Conservation (phyloP, 2,329 filamentous ascomycete genomes). For the Colletotrichum sublineola region DNA sequence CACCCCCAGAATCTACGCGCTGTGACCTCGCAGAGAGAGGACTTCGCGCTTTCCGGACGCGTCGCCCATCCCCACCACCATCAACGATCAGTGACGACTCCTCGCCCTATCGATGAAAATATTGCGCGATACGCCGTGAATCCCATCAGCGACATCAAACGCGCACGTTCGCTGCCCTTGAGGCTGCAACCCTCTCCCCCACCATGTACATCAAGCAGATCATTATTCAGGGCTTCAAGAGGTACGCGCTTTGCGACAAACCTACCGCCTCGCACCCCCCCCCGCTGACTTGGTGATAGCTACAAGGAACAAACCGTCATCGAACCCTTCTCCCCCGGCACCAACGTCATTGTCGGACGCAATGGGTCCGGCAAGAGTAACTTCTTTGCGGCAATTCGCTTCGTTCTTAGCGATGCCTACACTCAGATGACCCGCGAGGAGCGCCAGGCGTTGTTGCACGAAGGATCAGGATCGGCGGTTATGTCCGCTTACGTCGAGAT, state of each 20-base stretch:
- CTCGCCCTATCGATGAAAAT: constrained; percentile 36
- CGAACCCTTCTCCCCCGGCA: constrained; percentile 96
- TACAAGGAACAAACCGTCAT: constrained; percentile 99
- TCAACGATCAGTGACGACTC: constrained; percentile 24
- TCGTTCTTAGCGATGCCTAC: constrained; percentile 98
- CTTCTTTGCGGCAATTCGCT: constrained; percentile 98
- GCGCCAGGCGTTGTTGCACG: constrained; percentile 94
- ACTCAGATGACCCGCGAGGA: constrained; percentile 96
- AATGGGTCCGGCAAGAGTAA: constrained; percentile 99
- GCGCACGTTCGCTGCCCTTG: constrained; percentile 37
- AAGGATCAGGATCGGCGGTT: constrained; percentile 96
- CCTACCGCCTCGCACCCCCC: constrained; percentile 44
- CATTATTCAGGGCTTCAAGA: constrained; percentile 99
- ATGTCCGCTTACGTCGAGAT: constrained; percentile 99
- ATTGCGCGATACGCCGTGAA: constrained; percentile 27
- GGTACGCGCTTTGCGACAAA: constrained; percentile 64
- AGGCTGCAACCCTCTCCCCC: constrained; percentile 39
- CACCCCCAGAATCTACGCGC: constrained; percentile 32
- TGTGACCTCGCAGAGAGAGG: constrained; percentile 20
- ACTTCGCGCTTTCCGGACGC: constrained; percentile 40
- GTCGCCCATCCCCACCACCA: constrained; percentile 42
- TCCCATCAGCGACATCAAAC: constrained; percentile 32
- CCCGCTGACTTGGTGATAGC: constrained; percentile 61
- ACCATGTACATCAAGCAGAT: constrained; percentile 99
- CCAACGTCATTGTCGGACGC: constrained; percentile 98